Conservation (phyloP, 108 stramenopile species). For the Fistulifera solaris region DNA sequence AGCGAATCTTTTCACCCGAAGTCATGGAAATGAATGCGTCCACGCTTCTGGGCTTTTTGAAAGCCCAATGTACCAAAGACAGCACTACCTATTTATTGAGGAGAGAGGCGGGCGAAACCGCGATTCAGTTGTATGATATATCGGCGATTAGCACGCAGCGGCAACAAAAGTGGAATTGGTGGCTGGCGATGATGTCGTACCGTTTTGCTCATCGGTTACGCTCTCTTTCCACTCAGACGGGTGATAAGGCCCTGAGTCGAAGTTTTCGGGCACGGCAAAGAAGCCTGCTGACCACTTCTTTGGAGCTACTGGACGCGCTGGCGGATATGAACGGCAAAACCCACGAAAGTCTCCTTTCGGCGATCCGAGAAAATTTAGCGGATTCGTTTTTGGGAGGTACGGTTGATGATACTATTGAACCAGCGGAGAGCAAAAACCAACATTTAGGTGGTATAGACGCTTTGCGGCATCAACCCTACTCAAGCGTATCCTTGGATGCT, state of each 20-base stretch:
- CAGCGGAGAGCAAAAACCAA: background rate
- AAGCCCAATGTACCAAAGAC: slow-evolving; percentile 71
- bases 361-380: slow-evolving; percentile 69
- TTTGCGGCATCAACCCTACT: slow-evolving; percentile 2
- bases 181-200: slow-evolving; percentile 76
- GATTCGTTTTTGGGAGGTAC: slow-evolving; percentile 54
- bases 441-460: too few relatives aligned
- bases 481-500: slow-evolving; percentile 1
- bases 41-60: slow-evolving; percentile 64
- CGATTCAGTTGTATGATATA: slow-evolving; percentile 77
- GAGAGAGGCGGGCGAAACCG: slow-evolving; percentile 47
- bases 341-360: slow-evolving; percentile 72
- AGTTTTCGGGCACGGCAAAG: slow-evolving; percentile 72
- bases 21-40: slow-evolving; percentile 86
- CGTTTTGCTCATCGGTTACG: slow-evolving; percentile 72
- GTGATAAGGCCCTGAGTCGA: slow-evolving; percentile 25
- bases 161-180: slow-evolving; percentile 81
- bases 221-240: slow-evolving; percentile 26
- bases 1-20: slow-evolving; percentile 58
- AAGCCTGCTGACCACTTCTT: slow-evolving; percentile 55
- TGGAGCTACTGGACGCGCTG: slow-evolving; percentile 66
- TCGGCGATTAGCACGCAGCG: slow-evolving; percentile 60
- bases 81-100: slow-evolving; percentile 71
- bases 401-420: slow-evolving; percentile 17
- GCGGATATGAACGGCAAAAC: slow-evolving; percentile 72